Evolutionary conservation across 257 asterid species (phyloP), one percentile per base, ranked within the genome.

Genomic region (Catharanthus roseus): DNA sequence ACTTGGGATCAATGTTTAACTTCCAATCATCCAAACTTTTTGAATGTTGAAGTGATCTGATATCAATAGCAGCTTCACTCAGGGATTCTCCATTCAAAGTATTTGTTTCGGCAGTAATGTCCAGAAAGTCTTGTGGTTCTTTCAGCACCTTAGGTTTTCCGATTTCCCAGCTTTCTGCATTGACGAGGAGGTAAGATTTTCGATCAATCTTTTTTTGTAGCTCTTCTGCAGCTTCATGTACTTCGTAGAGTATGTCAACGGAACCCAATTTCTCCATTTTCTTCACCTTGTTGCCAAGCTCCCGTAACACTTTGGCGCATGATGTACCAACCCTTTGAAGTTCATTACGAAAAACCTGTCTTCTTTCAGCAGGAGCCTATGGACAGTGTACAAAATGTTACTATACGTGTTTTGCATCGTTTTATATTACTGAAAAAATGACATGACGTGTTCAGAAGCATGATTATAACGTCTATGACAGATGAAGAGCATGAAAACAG

Each of bases 331-430:
- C 95, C 63, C 80, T 81, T 67, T 77, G 90, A 29, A 91, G 91
- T 69, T 87, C 91, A 44, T 69, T 72, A 58, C 85, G 77, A 49
- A 91, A 89, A 53, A 89, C 88, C 50, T 80, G 87, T 81, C 96
- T 78, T 80, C 83, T 84, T 77, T 87, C 95, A 0, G 87, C 86
- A 62, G 96, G 87, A 15, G 90, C 97, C 97, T 88, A 69, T 44
- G 47, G 28, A 16, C 45, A n/a, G 49, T 15, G 24, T 29, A 1
- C 23, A 21, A 71, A 15, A 36, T n/a, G 10, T 23, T 50, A 2
- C 31, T 7, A 31, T 54, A 19, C 34, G 39, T 19, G 31, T 56
- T 55, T 4, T 16, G 57, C 58, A 19, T 38, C 21, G 3, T 26
- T 50, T 15, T 39, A 24, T 19, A 39, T 38, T 16, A 10, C 41